Percentiles rank a stretch among this genome's conserved stretches.
Conservation (phyloP, 257 asterid genomes). For the Nicotiana benthamiana region DNA sequence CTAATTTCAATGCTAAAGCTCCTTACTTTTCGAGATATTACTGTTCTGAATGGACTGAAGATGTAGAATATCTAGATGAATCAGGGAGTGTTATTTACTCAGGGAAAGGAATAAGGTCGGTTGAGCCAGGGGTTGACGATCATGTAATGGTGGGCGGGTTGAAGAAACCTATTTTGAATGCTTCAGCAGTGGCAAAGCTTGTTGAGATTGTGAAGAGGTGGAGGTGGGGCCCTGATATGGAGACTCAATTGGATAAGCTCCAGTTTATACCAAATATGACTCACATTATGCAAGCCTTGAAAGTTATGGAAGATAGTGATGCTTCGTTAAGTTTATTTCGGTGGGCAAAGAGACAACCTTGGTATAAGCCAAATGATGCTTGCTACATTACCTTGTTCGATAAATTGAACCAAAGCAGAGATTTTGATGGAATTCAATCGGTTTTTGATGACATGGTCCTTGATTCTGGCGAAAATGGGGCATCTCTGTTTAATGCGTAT, state of each 20-base stretch:
- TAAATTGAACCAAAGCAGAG: constrained; percentile 57
- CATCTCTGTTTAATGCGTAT: constrained; percentile 41
- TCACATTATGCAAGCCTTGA: constrained; percentile 75
- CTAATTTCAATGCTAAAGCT: neutral
- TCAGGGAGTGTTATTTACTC: constrained; percentile 79
- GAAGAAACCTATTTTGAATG: constrained; percentile 70
- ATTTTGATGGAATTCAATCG: constrained; percentile 75
- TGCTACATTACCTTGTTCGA: constrained; percentile 66
- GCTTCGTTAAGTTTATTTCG: constrained; percentile 72
- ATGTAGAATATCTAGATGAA: constrained; percentile 77
- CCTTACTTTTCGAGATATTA: constrained; percentile 24
- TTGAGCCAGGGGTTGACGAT: constrained; percentile 80
- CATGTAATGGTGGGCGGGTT: constrained; percentile 84
- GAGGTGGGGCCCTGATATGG: constrained; percentile 99
- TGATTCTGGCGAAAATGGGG: constrained; percentile 42
- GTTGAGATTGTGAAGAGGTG: constrained; percentile 90
- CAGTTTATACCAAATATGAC: constrained; percentile 82
- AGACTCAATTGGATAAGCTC: constrained; percentile 66
- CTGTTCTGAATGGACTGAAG: constrained; percentile 78
- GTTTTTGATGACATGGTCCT: constrained; percentile 83
- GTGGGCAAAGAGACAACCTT: constrained; percentile 84
- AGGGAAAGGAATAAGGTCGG: constrained; percentile 82
- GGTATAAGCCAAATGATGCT: constrained; percentile 68
- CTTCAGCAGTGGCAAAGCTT: constrained; percentile 81
- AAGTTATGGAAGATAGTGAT: constrained; percentile 63